Evolutionary conservation across 768 basidiomycete genomes (phyloP), one percentile per base, ranked within the genome.

Genomic region (Guyanaporus albipodus): DNA sequence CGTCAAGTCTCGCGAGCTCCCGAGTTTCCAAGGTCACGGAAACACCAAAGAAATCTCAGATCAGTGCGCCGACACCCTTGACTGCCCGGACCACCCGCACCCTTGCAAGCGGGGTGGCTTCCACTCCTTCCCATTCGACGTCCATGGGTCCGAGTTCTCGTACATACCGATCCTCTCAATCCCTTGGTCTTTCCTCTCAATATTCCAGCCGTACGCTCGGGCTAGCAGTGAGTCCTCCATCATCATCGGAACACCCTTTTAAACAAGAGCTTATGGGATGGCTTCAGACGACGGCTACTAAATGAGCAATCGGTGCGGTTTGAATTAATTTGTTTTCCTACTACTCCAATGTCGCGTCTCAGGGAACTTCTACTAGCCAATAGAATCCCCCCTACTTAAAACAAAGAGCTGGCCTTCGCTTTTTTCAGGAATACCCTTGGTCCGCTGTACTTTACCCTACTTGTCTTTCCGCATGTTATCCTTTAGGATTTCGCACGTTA

Each of bases 21-120:
- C 74, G 82, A 40, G 73, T 66, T 54, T 67, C 61, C 41, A 85
- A 83, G 53, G 66, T 72, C 18, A 79, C 83, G 44, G 79, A 79
- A 56, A 91, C 89, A 7, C 90, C 90, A 15, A 92, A 91, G 74
- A 91, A 92, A 70, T 87, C 88, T 5, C 76, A 88, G 60, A 93
- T 93, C 53, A 85, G 90, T 58, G 90, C 88, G 11, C 91, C 91
- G 7, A 90, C 91, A 3, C 89, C 91, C 1, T 73, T 93, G 44
- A 85, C 91, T 17, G 88, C 91, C 48, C 85, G 91, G 38, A 76
- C 77, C 11, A 72, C 80, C 6, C 79, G 85, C 49, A 79, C 77
- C 14, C 67, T 72, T 17, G 52, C 62, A 18, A 76, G 73, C 46
- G 77, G 76, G 26, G 62, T 71, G 32, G 73, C 79, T 35, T 75